Conservation (phyloP, 1,284 basidiomycete species). For the Sphaerobolus stellatus region DNA sequence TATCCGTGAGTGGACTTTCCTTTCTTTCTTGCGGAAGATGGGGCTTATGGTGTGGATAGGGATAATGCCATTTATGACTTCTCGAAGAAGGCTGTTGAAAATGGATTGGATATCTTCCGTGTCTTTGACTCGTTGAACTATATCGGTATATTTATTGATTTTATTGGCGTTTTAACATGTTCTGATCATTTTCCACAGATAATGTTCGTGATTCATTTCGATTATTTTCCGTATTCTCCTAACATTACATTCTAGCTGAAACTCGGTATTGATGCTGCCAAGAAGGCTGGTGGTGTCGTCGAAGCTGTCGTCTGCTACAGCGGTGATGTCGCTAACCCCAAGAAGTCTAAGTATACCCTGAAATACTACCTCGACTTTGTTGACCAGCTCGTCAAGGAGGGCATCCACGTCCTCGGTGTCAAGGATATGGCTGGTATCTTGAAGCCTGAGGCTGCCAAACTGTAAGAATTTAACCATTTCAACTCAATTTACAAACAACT, state of each 20-base stretch:
- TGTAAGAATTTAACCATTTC: slow-evolving; percentile 51
- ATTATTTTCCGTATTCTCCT: neutral
- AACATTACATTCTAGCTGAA: slow-evolving; percentile 66
- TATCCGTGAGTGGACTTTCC: slow-evolving; percentile 76
- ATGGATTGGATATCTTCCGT: slow-evolving; percentile 96
- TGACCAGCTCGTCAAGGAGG: slow-evolving; percentile 90
- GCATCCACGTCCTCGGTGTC: slow-evolving; percentile 96
- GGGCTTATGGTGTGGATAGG: slow-evolving; percentile 42
- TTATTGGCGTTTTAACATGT: slow-evolving; percentile 1
- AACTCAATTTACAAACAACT: slow-evolving; percentile 6
- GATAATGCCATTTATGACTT: slow-evolving; percentile 99
- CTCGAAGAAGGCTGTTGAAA: slow-evolving; percentile 97
- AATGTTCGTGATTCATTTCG: slow-evolving; percentile 13
- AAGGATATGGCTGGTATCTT: slow-evolving; percentile 99
- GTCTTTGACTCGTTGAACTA: slow-evolving; percentile 99
- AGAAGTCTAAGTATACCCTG: slow-evolving; percentile 97
- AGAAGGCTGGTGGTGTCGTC: slow-evolving; percentile 98
- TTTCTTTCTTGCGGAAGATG: slow-evolving; percentile 2
- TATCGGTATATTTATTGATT: slow-evolving; percentile 64
- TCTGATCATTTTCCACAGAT: slow-evolving; percentile 13
- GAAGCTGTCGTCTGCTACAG: slow-evolving; percentile 99
- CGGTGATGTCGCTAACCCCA: slow-evolving; percentile 94
- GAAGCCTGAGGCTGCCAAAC: slow-evolving; percentile 89
- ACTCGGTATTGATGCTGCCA: slow-evolving; percentile 97
- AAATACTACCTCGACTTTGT: slow-evolving; percentile 98